Evolutionary conservation across 164 flowering plant species (phyloP).

Genomic region (Kalanchoe fedtschenkoi): DNA sequence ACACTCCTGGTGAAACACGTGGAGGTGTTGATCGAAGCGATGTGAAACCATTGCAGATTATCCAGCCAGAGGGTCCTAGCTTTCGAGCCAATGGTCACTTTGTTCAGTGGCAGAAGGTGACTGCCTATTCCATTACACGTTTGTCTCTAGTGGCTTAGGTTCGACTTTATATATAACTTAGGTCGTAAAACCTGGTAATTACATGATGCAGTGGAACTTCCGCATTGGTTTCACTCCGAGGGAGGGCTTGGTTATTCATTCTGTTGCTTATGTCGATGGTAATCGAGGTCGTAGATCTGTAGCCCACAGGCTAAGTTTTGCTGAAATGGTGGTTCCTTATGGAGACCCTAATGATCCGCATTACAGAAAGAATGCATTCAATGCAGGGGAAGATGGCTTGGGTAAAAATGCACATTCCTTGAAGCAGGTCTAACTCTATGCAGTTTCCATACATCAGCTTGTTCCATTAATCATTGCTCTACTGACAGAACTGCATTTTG

Average conservation of each 20-base stretch:
- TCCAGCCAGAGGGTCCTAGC: constrained; percentile 96
- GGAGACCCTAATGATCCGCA: constrained; percentile 98
- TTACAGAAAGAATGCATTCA: constrained; percentile 92
- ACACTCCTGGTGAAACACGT: constrained; percentile 77
- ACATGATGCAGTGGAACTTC: constrained; percentile 67
- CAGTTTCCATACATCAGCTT: background rate
- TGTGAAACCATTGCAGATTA: constrained; percentile 73
- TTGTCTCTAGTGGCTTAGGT: background rate
- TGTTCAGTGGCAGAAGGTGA: constrained; percentile 91
- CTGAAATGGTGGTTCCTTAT: constrained; percentile 98
- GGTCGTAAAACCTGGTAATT: background rate
- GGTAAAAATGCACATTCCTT: constrained; percentile 96
- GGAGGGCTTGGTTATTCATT: constrained; percentile 82
- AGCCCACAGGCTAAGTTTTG: constrained; percentile 88
- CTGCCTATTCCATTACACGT: background rate
- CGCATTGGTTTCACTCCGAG: constrained; percentile 91
- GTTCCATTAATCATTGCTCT: background rate
- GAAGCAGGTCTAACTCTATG: constrained; percentile 46
- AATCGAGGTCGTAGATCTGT: constrained; percentile 86
- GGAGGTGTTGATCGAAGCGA: constrained; percentile 96
- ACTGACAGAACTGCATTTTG: background rate
- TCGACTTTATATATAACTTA: background rate
- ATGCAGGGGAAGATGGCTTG: constrained; percentile 97
- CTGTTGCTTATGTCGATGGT: constrained; percentile 91
- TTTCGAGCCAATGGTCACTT: constrained; percentile 77